A percentile compares a stretch with the other conserved stretches of the same genome.
These are phyloP conservation scores for Meripilus lineatus DNA, from an alignment of 1,284 basidiomycete genomes.

Conservation along the genomic window DNA sequence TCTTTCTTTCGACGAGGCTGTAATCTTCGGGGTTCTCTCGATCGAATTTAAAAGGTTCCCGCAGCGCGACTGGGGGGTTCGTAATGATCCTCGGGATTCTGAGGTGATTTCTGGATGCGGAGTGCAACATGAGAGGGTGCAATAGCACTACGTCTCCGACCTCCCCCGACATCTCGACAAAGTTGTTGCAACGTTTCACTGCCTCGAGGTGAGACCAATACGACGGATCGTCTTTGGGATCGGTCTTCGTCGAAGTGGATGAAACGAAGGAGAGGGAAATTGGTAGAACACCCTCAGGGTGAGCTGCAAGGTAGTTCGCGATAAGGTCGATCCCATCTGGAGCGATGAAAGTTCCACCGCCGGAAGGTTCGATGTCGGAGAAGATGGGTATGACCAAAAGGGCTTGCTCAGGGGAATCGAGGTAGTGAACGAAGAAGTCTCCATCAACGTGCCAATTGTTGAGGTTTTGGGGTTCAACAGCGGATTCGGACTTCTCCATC, in stretches of 20 bases:
- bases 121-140: slow-evolving; percentile 61
- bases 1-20: slow-evolving; percentile 48
- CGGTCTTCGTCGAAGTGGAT: slow-evolving; percentile 32
- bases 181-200: slow-evolving; percentile 39
- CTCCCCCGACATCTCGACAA: slow-evolving; percentile 53
- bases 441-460: slow-evolving; percentile 64
- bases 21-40: slow-evolving; percentile 41
- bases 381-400: slow-evolving; percentile 57
- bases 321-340: slow-evolving; percentile 48
- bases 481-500: slow-evolving; percentile 28
- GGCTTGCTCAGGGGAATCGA: slow-evolving; percentile 59
- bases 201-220: slow-evolving; percentile 40
- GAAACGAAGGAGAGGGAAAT: slow-evolving; percentile 42
- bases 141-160: slow-evolving; percentile 57
- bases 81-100: slow-evolving; percentile 53
- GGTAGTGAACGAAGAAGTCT: slow-evolving; percentile 60
- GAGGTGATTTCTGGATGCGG: slow-evolving; percentile 55
- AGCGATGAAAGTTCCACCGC: slow-evolving; percentile 53
- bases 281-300: slow-evolving; percentile 52
- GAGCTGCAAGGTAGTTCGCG: slow-evolving; percentile 48
- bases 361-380: slow-evolving; percentile 45
- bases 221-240: slow-evolving; percentile 34
- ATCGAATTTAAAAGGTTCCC: slow-evolving; percentile 49
- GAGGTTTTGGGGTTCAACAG: slow-evolving; percentile 37
- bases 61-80: slow-evolving; percentile 53